A percentile compares a stretch with the other conserved stretches of the same genome.
phyloP scores from a whole-genome alignment of 371 early-diverging fungal genomes.

The Amoeboaphelidium occidentale region DNA sequence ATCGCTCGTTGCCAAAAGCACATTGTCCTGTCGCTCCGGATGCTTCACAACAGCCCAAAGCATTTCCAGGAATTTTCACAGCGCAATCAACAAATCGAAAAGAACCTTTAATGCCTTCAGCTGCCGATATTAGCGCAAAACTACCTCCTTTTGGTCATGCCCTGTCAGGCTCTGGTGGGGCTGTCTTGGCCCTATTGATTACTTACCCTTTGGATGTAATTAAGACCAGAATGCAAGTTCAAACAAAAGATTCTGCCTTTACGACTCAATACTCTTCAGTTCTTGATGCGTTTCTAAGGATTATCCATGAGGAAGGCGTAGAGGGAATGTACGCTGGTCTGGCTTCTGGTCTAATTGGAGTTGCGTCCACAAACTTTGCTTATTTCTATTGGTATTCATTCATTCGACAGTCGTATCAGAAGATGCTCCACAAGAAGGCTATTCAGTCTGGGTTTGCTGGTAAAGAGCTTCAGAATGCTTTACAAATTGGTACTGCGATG shows the following conservation, averaged over 20 bases:
- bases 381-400: conserved; percentile 83
- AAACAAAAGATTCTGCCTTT: too few species aligned
- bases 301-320: conserved; percentile 57
- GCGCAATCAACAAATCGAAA: too few species aligned
- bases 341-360: conserved; percentile 58
- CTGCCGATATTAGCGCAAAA: too few species aligned
- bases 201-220: conserved; percentile 84
- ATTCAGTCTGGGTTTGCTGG: background rate
- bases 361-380: conserved; percentile 47
- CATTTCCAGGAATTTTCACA: too few species aligned
- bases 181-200: conserved; percentile 60
- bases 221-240: background rate
- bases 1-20: too few species aligned
- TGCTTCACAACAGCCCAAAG: too few species aligned
- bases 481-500: conserved; percentile 30
- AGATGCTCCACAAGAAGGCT: conserved; percentile 6
- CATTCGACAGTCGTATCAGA: conserved; percentile 22
- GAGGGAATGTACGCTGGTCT: conserved; percentile 77
- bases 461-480: conserved; percentile 5
- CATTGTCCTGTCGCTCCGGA: too few species aligned
- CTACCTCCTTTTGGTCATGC: conserved; percentile 71
- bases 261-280: too few species aligned
- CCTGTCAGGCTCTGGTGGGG: conserved; percentile 68
- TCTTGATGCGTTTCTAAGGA: conserved; percentile 58
- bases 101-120: too few species aligned